Evolutionary conservation across 2,329 filamentous ascomycete genomes (phyloP).

Genomic region (Emydomyces testavorans): DNA sequence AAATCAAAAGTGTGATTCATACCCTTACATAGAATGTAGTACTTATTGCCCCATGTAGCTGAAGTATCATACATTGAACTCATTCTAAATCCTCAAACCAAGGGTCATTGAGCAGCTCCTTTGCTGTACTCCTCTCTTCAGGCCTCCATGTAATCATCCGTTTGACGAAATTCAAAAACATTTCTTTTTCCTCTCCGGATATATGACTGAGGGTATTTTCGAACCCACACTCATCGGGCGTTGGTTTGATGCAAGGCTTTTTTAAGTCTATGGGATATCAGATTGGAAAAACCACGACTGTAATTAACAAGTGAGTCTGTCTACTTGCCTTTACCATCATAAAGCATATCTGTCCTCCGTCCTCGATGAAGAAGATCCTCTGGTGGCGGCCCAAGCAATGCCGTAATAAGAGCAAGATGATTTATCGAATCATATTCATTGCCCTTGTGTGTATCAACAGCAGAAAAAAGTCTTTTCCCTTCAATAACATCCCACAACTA

Average conservation of each 20-base stretch:
- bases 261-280: conserved; percentile 10
- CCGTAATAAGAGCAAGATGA: conserved; percentile 16
- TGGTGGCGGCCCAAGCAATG: conserved; percentile 14
- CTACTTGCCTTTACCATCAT: conserved; percentile 20
- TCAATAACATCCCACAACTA: conserved; percentile 27
- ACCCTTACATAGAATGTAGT: no score
- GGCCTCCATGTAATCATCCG: conserved; percentile 27
- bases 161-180: conserved; percentile 25
- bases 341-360: conserved; percentile 16
- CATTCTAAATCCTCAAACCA: no score
- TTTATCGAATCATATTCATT: conserved; percentile 18
- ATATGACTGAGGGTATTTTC: conserved; percentile 15
- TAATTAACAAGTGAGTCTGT: conserved; percentile 18
- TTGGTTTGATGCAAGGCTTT: background rate
- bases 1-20: no score
- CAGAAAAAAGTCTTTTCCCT: conserved; percentile 22
- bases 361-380: conserved; percentile 11
- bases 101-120: conserved; percentile 24
- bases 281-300: background rate
- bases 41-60: no score
- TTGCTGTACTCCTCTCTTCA: conserved; percentile 24
- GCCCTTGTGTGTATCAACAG: conserved; percentile 17
- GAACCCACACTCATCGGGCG: conserved; percentile 1
- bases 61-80: no score
- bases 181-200: conserved; percentile 22